Percentiles rank a stretch among this genome's conserved stretches.
phyloP scores from a whole-genome alignment of 2,329 filamentous ascomycete species.

The Fusarium metavorans region DNA sequence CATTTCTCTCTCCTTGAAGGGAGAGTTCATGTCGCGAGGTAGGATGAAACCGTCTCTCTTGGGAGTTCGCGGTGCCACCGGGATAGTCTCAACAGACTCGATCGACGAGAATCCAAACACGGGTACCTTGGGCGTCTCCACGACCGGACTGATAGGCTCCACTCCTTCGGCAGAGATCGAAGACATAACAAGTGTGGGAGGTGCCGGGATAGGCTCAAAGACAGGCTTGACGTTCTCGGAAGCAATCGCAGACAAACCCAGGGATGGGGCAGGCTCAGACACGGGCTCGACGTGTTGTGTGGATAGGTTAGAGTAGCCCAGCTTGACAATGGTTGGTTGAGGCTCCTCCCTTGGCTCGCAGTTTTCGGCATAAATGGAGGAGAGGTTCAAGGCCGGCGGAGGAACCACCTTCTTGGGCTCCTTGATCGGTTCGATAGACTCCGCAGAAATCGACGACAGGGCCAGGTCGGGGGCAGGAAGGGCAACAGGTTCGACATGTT shows the following conservation, averaged over 20 bases:
- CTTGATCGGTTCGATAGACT: slow-evolving; percentile 49
- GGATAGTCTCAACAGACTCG: slow-evolving; percentile 60
- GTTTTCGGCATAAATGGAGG: slow-evolving; percentile 46
- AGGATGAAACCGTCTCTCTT: slow-evolving; percentile 69
- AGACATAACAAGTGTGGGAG: slow-evolving; percentile 52
- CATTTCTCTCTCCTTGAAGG: slow-evolving; percentile 45
- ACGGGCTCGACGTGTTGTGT: slow-evolving; percentile 54
- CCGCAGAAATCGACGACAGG: slow-evolving; percentile 45
- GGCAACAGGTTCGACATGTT: slow-evolving; percentile 43
- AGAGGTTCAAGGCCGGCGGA: slow-evolving; percentile 44
- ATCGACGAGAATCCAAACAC: slow-evolving; percentile 59
- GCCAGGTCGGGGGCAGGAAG: slow-evolving; percentile 40
- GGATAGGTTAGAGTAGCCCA: slow-evolving; percentile 52
- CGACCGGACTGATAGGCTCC: slow-evolving; percentile 54
- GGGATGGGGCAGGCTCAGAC: slow-evolving; percentile 39
- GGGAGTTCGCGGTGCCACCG: slow-evolving; percentile 61
- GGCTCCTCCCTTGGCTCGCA: slow-evolving; percentile 53
- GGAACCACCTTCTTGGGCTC: slow-evolving; percentile 50
- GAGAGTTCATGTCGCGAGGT: slow-evolving; percentile 57
- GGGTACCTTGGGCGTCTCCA: slow-evolving; percentile 39
- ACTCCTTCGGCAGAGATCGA: slow-evolving; percentile 51
- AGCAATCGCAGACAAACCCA: slow-evolving; percentile 34
- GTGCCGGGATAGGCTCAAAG: slow-evolving; percentile 35
- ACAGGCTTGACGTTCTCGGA: slow-evolving; percentile 54
- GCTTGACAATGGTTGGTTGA: slow-evolving; percentile 30